A percentile compares a stretch with the other conserved stretches of the same genome.
phyloP scores from a whole-genome alignment of 164 flowering plant genomes.

The Litsea cubeba region DNA sequence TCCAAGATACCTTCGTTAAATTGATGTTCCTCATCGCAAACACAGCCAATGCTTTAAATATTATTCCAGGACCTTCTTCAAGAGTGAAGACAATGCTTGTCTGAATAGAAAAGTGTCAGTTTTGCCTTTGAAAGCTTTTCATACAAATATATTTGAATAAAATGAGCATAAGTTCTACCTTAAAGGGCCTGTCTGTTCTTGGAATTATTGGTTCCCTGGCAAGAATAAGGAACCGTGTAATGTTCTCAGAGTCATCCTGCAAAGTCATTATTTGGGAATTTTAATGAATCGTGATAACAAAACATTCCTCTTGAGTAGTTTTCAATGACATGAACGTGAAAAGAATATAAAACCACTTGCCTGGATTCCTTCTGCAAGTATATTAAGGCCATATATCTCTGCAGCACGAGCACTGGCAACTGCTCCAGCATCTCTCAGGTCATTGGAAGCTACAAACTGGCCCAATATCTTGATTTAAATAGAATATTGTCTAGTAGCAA shows the following conservation, averaged over 20 bases:
- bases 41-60: conserved; percentile 91
- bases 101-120: conserved; percentile 31
- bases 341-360: conserved; percentile 11
- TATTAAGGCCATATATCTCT: conserved; percentile 53
- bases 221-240: conserved; percentile 84
- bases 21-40: conserved; percentile 80
- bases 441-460: conserved; percentile 41
- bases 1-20: conserved; percentile 69
- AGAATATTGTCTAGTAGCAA: not conserved
- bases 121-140: not conserved
- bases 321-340: not conserved
- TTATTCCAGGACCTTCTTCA: conserved; percentile 95
- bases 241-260: conserved; percentile 73
- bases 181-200: conserved; percentile 55
- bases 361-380: conserved; percentile 54
- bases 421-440: conserved; percentile 47
- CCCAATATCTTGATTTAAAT: not conserved
- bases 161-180: conserved; percentile 38
- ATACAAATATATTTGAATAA: not conserved
- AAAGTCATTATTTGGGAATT: conserved; percentile 5
- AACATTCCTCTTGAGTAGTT: not conserved
- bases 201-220: conserved; percentile 92
- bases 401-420: conserved; percentile 69
- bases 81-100: conserved; percentile 90
- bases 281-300: not conserved